Evolutionary conservation across 2,329 filamentous ascomycete genomes (phyloP), one percentile per base, ranked within the genome.

Genomic region (Phialemoniopsis sp.): DNA sequence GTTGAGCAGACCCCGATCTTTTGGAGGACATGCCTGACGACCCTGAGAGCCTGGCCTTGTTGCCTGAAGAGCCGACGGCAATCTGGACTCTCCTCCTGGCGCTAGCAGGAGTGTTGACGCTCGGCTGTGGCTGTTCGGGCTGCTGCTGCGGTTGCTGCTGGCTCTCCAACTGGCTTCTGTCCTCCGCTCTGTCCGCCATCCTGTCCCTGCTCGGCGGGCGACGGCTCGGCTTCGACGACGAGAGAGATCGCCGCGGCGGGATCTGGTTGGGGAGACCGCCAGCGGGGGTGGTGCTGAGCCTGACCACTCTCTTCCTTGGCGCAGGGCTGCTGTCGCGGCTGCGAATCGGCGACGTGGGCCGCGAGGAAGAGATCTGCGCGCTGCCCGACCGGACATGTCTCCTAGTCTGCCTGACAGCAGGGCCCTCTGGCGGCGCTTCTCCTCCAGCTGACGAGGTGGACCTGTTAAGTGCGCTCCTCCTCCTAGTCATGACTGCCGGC

Each of bases 61-160:
- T 67, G 1, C 67, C 70, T 3, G 76, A 76, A 4, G 75, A 78
- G 3, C 69, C 68, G 18, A 72, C 58, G 5, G 66, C 65, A 39
- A 80, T 77, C 38, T 75, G 68, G n/a, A 80, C 76, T 4, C 76
- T 67, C 13, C 76, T 67, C 16, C 69, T 64, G 12, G 63, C 63
- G 14, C 73, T 67, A 0, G 68, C 66, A 3, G 77, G 77, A 0
- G 77, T 81, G 50, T 78, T 79, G 39, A 78, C 49, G 8, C 41
- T 67, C 4, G 57, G 38, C 18, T 58, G 55, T 18, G 56, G 46
- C 26, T 58, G 56, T 33, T 53, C 48, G 18, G 17, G 14, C 17
- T 32, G 38, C 34, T 5, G 29, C 10, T 31, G 43, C 21, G 32
- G 41, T 15, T 33, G 38, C n/a, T 36, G 41, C 15, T 41, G 43